Conservation (phyloP, 768 basidiomycete genomes). For the Russula sp. region DNA sequence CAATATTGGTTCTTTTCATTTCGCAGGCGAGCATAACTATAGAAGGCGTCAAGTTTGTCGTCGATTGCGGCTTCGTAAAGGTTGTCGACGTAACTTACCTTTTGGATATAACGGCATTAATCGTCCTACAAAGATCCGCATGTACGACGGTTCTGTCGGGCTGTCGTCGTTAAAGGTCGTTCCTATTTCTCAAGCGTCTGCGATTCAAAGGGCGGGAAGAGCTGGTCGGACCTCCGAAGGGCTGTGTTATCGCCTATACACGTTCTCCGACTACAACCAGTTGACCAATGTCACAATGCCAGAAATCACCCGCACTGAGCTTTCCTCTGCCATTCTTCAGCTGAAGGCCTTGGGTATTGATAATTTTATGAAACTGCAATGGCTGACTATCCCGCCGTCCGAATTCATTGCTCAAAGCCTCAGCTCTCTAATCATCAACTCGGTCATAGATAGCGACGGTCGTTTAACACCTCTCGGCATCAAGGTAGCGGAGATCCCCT, state of each 20-base stretch:
- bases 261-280: constrained; percentile 48
- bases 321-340: constrained; percentile 87
- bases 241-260: constrained; percentile 87
- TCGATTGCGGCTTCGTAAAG: constrained; percentile 95
- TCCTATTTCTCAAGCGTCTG: constrained; percentile 82
- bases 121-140: constrained; percentile 56
- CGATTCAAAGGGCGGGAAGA: constrained; percentile 88
- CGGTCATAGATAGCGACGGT: constrained; percentile 80
- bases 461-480: constrained; percentile 70
- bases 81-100: constrained; percentile 31
- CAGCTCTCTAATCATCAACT: constrained; percentile 71
- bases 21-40: constrained; percentile 90
- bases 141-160: constrained; percentile 79
- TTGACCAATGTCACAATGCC: constrained; percentile 72
- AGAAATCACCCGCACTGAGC: constrained; percentile 85
- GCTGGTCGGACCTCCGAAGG: constrained; percentile 92
- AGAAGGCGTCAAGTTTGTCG: constrained; percentile 88
- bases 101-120: neutral
- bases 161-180: constrained; percentile 80
- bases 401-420: constrained; percentile 80
- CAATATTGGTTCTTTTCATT: neutral
- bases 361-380: constrained; percentile 93
- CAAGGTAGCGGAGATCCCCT: constrained; percentile 88
- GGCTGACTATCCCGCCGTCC: constrained; percentile 83
- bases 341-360: constrained; percentile 93